Conservation (phyloP, 2,329 filamentous ascomycete genomes). For the Aureobasidium sp. region DNA sequence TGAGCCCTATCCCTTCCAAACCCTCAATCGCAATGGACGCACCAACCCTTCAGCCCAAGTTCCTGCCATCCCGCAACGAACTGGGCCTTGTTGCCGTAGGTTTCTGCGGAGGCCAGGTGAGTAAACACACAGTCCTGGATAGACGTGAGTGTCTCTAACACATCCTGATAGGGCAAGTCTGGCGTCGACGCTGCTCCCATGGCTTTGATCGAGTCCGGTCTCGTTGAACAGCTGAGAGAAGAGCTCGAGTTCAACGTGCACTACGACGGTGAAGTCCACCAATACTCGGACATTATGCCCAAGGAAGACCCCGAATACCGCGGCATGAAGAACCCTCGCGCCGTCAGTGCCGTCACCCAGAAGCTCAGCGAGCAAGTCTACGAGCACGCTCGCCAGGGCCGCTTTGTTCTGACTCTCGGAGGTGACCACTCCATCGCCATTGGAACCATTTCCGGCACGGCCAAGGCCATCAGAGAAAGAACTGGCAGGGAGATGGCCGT, state of each 20-base stretch:
- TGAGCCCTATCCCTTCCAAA: not conserved
- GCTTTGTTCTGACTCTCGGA: conserved; percentile 84
- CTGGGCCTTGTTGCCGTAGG: conserved; percentile 90
- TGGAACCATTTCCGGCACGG: conserved; percentile 79
- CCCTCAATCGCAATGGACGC: conserved; percentile 31
- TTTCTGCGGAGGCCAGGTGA: conserved; percentile 91
- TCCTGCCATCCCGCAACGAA: conserved; percentile 69
- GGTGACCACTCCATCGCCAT: conserved; percentile 97
- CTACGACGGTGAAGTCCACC: conserved; percentile 74
- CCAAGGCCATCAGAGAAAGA: conserved; percentile 76
- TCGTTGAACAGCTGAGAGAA: conserved; percentile 71
- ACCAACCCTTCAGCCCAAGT: conserved; percentile 57
- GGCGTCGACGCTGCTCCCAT: conserved; percentile 87
- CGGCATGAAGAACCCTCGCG: conserved; percentile 86
- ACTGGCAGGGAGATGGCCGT: conserved; percentile 78
- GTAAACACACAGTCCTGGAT: not conserved
- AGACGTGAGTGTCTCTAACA: not conserved
- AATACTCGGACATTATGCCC: conserved; percentile 68
- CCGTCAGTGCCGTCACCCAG: conserved; percentile 76
- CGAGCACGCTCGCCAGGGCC: conserved; percentile 69
- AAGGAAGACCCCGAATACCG: conserved; percentile 67
- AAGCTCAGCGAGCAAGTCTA: conserved; percentile 79
- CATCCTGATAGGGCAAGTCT: conserved; percentile 62
- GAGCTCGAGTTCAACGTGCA: conserved; percentile 84
- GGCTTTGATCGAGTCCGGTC: conserved; percentile 78